These are phyloP conservation scores for Fusarium bactridioides DNA, from an alignment of 2,329 filamentous ascomycete genomes.

Conservation along the genomic window DNA sequence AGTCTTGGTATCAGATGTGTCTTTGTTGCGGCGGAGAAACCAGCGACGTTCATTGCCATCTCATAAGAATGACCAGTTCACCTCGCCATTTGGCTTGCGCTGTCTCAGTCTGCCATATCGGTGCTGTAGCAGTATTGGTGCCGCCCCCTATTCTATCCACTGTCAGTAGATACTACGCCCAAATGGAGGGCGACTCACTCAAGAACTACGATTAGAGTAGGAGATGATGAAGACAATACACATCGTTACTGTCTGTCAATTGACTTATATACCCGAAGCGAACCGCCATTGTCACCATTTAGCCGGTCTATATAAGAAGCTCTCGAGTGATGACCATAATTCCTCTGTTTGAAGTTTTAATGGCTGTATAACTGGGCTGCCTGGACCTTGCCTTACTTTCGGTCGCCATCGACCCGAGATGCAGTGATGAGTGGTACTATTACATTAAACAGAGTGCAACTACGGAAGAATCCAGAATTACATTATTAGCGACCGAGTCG, in stretches of 20 bases:
- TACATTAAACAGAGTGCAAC: background rate
- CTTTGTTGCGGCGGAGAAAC: background rate
- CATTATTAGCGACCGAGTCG: background rate
- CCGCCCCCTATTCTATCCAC: slow-evolving; percentile 7
- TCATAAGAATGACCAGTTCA: slow-evolving; percentile 13
- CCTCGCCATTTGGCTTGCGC: slow-evolving; percentile 11
- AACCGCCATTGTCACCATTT: background rate
- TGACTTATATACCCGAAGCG: background rate
- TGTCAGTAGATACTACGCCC: background rate
- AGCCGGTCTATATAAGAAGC: background rate
- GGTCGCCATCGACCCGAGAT: background rate
- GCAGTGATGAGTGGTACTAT: background rate
- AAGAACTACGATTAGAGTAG: too few relatives aligned
- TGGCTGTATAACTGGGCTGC: background rate
- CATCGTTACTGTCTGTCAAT: background rate
- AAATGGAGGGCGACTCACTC: background rate
- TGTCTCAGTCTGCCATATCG: slow-evolving; percentile 26
- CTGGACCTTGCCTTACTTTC: background rate
- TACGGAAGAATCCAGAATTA: background rate
- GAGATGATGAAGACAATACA: background rate
- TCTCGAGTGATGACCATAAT: background rate
- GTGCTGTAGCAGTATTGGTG: slow-evolving; percentile 44
- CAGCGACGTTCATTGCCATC: slow-evolving; percentile 22
- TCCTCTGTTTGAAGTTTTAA: too few relatives aligned
- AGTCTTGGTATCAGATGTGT: slow-evolving; percentile 14